phyloP scores from a whole-genome alignment of 31 red algal genomes.

The Pterothamnion heteromorphum region DNA sequence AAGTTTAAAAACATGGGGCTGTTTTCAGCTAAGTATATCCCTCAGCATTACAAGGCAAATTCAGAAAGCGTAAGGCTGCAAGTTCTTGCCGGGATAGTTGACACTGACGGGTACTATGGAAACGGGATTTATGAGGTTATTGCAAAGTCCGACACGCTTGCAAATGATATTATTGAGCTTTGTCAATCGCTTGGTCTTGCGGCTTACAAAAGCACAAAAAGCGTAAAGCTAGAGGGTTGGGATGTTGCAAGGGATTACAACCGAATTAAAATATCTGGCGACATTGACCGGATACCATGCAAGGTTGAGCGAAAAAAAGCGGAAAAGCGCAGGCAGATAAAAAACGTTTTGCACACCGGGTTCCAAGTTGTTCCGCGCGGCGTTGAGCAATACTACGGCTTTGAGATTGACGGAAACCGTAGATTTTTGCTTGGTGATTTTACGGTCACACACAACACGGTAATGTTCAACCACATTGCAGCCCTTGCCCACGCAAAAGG shows the following conservation, averaged over 20 bases:
- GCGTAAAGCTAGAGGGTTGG: not conserved
- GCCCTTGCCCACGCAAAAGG: too few relatives aligned
- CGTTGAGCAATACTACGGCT: not conserved
- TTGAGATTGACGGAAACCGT: constrained; percentile 11
- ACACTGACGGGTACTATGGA: not conserved
- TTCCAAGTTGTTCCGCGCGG: not conserved
- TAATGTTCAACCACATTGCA: too few relatives aligned
- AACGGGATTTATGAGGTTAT: not conserved
- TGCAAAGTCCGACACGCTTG: not conserved
- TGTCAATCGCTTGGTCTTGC: not conserved
- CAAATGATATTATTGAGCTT: not conserved
- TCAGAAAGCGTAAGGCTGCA: not conserved
- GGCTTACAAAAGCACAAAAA: not conserved
- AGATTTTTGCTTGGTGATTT: not conserved
- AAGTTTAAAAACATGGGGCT: not conserved
- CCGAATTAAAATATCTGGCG: not conserved
- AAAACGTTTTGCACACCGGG: not conserved
- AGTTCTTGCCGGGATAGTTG: not conserved
- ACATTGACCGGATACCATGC: not conserved
- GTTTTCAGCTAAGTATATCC: not conserved
- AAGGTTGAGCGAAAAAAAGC: not conserved
- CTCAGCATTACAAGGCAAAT: not conserved
- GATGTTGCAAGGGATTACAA: not conserved
- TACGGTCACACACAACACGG: constrained; percentile 7
- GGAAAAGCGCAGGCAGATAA: not conserved